Conservation (phyloP, 31 red algal genomes). For the Asparagopsis taxiformis region DNA sequence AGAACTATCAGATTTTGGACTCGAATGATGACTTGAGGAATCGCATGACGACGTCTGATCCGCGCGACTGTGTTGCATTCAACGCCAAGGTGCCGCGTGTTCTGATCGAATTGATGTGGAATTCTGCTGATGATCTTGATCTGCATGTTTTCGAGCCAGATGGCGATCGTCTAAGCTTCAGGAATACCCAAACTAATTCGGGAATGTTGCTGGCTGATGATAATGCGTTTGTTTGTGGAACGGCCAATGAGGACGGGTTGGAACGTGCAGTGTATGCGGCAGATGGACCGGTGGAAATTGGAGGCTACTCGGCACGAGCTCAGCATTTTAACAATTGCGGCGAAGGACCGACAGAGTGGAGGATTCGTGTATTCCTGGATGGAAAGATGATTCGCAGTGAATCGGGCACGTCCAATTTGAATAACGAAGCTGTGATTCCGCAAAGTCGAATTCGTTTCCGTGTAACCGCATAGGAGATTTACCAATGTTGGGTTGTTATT, state of each 20-base stretch:
- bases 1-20: slow-evolving; percentile 8
- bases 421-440: no score
- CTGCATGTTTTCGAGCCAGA: slow-evolving; percentile 1
- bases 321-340: background rate
- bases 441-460: no score
- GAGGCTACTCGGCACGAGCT: background rate
- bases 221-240: background rate
- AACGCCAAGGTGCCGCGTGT: slow-evolving; percentile 1
- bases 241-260: background rate
- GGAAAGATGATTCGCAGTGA: background rate
- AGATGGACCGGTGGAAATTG: slow-evolving; percentile 1
- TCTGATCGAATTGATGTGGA: background rate
- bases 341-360: background rate
- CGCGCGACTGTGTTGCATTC: slow-evolving; percentile 8
- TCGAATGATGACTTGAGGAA: background rate
- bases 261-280: background rate
- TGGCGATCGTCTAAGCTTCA: slow-evolving; percentile 2
- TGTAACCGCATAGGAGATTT: no score
- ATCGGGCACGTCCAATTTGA: no score
- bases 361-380: background rate
- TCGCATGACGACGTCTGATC: background rate
- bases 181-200: slow-evolving; percentile 1
- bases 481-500: no score
- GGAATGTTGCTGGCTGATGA: background rate
- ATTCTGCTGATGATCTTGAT: slow-evolving; percentile 6